Percentiles rank a stretch among this genome's conserved stretches.
Evolutionary conservation across 164 flowering plant species (phyloP).

Genomic region (Vitis amurensis): DNA sequence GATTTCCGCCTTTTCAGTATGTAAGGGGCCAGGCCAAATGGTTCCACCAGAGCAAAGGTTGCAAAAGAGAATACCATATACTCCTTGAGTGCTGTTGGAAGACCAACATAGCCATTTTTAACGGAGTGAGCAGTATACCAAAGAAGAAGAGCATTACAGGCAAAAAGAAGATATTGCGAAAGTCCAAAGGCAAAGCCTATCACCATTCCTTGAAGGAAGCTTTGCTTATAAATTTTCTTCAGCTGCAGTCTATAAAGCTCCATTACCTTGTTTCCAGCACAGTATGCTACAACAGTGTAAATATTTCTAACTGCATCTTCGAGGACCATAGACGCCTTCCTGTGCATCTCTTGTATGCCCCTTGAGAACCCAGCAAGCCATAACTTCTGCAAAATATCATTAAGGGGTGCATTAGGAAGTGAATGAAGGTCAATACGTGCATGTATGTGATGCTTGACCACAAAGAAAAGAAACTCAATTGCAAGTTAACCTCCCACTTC

Average conservation of each 20-base stretch:
- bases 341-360: conserved; percentile 98
- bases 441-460: neutral
- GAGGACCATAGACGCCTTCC: conserved; percentile 93
- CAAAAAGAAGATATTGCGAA: conserved; percentile 96
- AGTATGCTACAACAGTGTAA: conserved; percentile 94
- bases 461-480: too few species aligned
- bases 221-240: conserved; percentile 68
- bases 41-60: conserved; percentile 95
- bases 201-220: conserved; percentile 86
- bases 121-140: conserved; percentile 82
- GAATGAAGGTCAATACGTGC: neutral
- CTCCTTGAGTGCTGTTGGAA: conserved; percentile 82
- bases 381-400: conserved; percentile 61
- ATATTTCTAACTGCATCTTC: conserved; percentile 99
- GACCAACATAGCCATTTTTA: conserved; percentile 38
- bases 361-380: conserved; percentile 99
- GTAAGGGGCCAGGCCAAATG: conserved; percentile 97
- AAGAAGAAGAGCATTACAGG: conserved; percentile 92
- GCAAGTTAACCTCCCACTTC: too few species aligned
- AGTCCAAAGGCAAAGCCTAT: conserved; percentile 93
- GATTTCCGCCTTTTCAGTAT: conserved; percentile 90
- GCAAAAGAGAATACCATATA: conserved; percentile 97
- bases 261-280: conserved; percentile 97
- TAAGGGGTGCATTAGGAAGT: neutral
- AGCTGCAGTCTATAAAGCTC: conserved; percentile 85